Evolutionary conservation across 257 asterid genomes (phyloP), one percentile per base, ranked within the genome.

Genomic region (Thymus mandschuricus): DNA sequence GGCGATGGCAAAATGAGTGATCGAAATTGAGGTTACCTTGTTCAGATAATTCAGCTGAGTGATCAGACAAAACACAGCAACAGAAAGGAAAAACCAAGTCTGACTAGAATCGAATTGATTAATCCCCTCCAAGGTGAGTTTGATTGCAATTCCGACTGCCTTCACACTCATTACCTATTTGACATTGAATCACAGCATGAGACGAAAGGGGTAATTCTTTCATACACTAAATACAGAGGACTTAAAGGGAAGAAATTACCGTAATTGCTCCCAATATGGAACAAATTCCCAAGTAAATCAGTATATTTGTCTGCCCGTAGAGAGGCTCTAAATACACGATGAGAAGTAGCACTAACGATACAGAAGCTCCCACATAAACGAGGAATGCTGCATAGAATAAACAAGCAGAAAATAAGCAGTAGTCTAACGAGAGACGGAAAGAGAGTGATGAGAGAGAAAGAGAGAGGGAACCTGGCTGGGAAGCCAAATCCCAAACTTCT

Each of bases 101-200:
- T 92, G 88, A 4, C 87, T 85, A 69, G 80, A 90, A 67, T 78
- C 85, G 59, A 88, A 79, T 71, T 92, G 97, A 83, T 80, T 90
- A 52, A 83, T 80, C 65, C 98, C 98, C 72, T 92, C 98, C 68
- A 92, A 69, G 3, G 91, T 90, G 73, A 90, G 97, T 80, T 86
- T 92, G 34, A 92, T 90, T 33, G 97, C 98, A 68, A 90, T 92
- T 41, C 98, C 98, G 58, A 92, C 83, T 3, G 98, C 96, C 84
- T 92, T 92, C 72, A 92, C 82, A 84, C 98, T 92, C 78, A 92
- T 80, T 74, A 90, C 97, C 98, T 91, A 83, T 54, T 76, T 1
- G 52, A 46, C 34, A 34, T 52, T 12, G 73, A 62, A 55, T 45
- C 45, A 33, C 58, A 67, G 10, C 29, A 54, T 31, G 56, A 60